Percentiles rank a stretch among this genome's conserved stretches.
Evolutionary conservation across 169 alveolate genomes (phyloP).

Genomic region (Eimeria tenella): DNA sequence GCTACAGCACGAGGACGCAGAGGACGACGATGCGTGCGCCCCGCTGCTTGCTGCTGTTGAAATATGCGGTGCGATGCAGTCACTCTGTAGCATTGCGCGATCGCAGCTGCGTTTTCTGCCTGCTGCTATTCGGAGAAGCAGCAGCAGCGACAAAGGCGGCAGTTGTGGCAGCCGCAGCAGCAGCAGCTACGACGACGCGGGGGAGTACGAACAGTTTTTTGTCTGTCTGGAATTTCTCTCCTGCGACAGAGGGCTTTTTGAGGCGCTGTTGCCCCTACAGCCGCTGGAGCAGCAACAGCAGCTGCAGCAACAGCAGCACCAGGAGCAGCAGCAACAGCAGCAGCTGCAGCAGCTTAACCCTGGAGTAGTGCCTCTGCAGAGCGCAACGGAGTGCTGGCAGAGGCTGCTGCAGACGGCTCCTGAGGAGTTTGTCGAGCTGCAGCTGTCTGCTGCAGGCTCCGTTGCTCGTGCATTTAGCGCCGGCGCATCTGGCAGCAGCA

Average conservation of each 20-base stretch:
- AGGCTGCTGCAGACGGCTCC: constrained; percentile 39
- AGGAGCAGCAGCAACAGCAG: constrained; percentile 52
- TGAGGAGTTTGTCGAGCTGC: background rate
- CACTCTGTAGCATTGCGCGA: constrained; percentile 50
- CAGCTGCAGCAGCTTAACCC: constrained; percentile 21
- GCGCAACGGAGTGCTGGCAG: constrained; percentile 49
- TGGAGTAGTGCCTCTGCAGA: constrained; percentile 47
- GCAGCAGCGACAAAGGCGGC: background rate
- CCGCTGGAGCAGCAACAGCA: constrained; percentile 19
- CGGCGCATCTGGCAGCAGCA: constrained; percentile 4
- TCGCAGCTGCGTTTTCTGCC: constrained; percentile 75
- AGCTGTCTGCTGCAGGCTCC: constrained; percentile 15
- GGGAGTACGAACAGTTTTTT: constrained; percentile 23
- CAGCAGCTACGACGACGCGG: background rate
- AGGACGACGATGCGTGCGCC: constrained; percentile 67
- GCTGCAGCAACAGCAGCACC: constrained; percentile 20
- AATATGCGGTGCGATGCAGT: constrained; percentile 75
- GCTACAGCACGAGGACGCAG: constrained; percentile 70
- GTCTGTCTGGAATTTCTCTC: constrained; percentile 25
- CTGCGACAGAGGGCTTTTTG: background rate
- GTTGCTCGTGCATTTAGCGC: background rate
- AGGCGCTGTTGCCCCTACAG: constrained; percentile 48
- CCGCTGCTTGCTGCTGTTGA: constrained; percentile 76
- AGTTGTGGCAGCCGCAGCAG: constrained; percentile 28
- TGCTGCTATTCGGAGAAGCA: constrained; percentile 12